These are phyloP conservation scores for Amanita brunnescens DNA, from an alignment of 768 basidiomycete genomes.

Conservation along the genomic window DNA sequence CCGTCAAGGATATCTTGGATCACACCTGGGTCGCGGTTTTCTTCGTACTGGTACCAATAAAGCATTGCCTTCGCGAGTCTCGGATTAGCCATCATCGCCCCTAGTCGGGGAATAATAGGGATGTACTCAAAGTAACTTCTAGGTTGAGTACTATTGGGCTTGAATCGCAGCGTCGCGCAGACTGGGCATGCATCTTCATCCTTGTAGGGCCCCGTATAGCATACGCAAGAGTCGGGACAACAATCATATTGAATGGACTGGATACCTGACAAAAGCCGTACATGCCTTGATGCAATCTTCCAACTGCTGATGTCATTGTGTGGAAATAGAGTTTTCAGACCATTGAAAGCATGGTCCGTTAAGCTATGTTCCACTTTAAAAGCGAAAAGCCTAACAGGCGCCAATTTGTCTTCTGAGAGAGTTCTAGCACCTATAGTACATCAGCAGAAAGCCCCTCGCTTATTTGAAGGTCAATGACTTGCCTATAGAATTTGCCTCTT, in stretches of 20 bases:
- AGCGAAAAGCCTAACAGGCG: neutral
- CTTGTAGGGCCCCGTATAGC: slow-evolving; percentile 24
- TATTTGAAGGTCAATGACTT: no score
- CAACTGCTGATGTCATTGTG: no score
- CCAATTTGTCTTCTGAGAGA: neutral
- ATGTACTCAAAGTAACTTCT: slow-evolving; percentile 26
- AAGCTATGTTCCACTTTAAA: neutral
- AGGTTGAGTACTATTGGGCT: slow-evolving; percentile 7
- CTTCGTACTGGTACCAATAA: neutral
- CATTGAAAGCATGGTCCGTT: neutral
- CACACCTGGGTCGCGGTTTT: neutral
- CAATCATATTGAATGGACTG: slow-evolving; percentile 27
- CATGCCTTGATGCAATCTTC: slow-evolving; percentile 8
- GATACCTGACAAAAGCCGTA: slow-evolving; percentile 12
- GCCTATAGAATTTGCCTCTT: no score
- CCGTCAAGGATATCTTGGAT: neutral
- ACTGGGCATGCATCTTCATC: slow-evolving; percentile 18
- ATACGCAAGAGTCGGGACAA: slow-evolving; percentile 33
- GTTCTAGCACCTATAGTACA: neutral
- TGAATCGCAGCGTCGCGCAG: neutral
- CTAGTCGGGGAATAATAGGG: slow-evolving; percentile 20
- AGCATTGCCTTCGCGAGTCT: slow-evolving; percentile 4
- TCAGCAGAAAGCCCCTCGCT: neutral
- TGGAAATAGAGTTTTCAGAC: neutral
- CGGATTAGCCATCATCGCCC: slow-evolving; percentile 19